Conservation (phyloP, 306 rosid species). For the Echinosophora koreensis region DNA sequence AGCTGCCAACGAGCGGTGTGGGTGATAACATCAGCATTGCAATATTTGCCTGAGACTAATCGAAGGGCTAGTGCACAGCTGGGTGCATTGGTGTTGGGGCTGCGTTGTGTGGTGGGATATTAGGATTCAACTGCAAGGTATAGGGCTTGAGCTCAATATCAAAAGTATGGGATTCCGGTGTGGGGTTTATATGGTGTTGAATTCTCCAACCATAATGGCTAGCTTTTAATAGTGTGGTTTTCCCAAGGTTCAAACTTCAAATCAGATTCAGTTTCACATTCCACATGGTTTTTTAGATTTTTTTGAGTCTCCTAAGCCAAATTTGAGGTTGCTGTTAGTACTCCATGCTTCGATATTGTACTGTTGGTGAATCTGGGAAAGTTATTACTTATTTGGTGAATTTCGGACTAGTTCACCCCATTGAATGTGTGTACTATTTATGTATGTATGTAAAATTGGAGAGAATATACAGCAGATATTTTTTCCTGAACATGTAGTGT, state of each 20-base stretch:
- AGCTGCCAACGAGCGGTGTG: neutral
- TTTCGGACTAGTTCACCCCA: neutral
- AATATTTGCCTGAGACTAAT: too few relatives aligned
- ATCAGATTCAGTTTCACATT: neutral
- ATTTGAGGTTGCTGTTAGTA: slow-evolving; percentile 11
- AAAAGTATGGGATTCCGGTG: neutral
- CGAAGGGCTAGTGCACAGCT: neutral
- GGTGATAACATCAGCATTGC: too few relatives aligned
- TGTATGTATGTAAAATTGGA: too few relatives aligned
- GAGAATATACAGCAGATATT: too few relatives aligned
- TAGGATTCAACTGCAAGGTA: neutral
- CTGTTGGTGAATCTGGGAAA: neutral
- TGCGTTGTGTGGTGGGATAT: neutral
- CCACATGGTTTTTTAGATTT: neutral
- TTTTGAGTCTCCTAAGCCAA: slow-evolving; percentile 4
- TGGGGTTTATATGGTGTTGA: neutral
- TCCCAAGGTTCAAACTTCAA: neutral
- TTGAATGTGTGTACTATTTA: neutral
- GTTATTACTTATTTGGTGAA: neutral
- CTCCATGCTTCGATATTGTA: slow-evolving; percentile 12
- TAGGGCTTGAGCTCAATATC: neutral
- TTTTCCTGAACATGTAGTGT: too few relatives aligned
- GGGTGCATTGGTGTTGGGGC: neutral
- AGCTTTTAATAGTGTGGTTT: too few relatives aligned
- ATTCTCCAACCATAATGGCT: neutral